Conservation (phyloP, 305 asterid genomes). For the Fraxinus floribunda region DNA sequence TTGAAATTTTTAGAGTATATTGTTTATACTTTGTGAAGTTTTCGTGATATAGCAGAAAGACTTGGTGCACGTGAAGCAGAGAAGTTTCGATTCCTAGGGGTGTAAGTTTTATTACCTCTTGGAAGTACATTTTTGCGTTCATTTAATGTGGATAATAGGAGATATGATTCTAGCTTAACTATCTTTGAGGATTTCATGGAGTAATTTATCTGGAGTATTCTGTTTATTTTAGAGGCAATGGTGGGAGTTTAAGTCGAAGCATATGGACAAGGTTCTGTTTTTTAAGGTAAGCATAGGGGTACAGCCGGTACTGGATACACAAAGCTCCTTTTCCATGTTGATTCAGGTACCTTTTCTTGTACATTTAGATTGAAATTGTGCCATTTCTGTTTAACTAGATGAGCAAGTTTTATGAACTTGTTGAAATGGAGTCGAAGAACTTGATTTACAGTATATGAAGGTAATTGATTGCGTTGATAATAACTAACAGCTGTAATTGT, state of each 20-base stretch:
- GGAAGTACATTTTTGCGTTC: no score
- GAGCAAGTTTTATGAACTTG: constrained; percentile 98
- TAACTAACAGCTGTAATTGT: constrained; percentile 14
- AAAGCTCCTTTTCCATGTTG: constrained; percentile 10
- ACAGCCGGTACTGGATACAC: constrained; percentile 22
- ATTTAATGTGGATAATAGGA: neutral
- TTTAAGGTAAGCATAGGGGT: constrained; percentile 61
- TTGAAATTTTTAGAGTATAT: no score
- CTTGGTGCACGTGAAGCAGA: constrained; percentile 61
- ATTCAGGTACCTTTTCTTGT: constrained; percentile 13
- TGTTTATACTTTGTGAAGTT: no score
- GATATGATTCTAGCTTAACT: constrained; percentile 20
- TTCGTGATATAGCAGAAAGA: constrained; percentile 62
- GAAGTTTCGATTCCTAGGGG: constrained; percentile 71
- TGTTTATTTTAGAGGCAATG: constrained; percentile 78
- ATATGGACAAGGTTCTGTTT: constrained; percentile 98
- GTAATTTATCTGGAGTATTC: constrained; percentile 29
- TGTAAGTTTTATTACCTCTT: constrained; percentile 52
- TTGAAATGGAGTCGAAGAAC: constrained; percentile 96
- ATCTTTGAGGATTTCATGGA: constrained; percentile 6
- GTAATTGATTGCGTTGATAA: constrained; percentile 35
- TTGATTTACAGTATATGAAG: constrained; percentile 98
- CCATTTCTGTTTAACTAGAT: constrained; percentile 54
- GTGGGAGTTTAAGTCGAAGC: constrained; percentile 99
- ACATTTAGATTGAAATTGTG: constrained; percentile 13